phyloP scores from a whole-genome alignment of 2,329 filamentous ascomycete genomes.

The Fusarium sp. region DNA sequence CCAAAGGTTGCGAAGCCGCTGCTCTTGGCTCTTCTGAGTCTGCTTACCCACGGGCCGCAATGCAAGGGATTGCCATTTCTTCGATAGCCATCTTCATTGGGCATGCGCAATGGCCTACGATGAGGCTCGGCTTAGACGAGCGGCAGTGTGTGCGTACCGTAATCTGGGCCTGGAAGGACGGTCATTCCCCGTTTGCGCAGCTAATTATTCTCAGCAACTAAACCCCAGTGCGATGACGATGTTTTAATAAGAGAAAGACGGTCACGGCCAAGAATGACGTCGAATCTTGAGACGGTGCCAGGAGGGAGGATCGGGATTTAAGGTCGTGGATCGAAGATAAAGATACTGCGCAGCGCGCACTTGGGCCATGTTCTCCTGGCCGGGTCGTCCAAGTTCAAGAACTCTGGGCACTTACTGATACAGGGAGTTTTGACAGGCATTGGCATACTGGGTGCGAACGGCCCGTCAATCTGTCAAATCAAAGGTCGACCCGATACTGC shows the following conservation, averaged over 20 bases:
- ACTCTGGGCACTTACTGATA: neutral
- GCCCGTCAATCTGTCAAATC: conserved; percentile 5
- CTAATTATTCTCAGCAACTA: neutral
- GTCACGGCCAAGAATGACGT: conserved; percentile 39
- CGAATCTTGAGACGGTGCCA: conserved; percentile 27
- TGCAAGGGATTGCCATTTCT: conserved; percentile 10
- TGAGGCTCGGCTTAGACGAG: conserved; percentile 34
- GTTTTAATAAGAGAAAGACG: conserved; percentile 27
- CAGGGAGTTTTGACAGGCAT: neutral
- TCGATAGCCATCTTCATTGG: neutral
- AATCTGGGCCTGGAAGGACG: neutral
- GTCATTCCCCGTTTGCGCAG: conserved; percentile 4
- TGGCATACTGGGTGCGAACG: neutral
- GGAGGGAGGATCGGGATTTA: conserved; percentile 38
- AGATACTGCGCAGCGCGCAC: conserved; percentile 26
- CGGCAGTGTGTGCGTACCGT: conserved; percentile 14
- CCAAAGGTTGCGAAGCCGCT: neutral
- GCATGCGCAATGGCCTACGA: neutral
- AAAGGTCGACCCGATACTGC: neutral
- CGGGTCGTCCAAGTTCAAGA: neutral
- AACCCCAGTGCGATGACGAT: conserved; percentile 30
- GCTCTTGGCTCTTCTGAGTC: neutral
- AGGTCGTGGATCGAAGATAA: conserved; percentile 42
- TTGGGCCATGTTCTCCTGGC: conserved; percentile 9
- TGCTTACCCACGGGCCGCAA: neutral